Base-by-base conservation (phyloP, 2,329 filamentous ascomycete genomes). In the Mycosphaerelloides madeirae region DNA sequence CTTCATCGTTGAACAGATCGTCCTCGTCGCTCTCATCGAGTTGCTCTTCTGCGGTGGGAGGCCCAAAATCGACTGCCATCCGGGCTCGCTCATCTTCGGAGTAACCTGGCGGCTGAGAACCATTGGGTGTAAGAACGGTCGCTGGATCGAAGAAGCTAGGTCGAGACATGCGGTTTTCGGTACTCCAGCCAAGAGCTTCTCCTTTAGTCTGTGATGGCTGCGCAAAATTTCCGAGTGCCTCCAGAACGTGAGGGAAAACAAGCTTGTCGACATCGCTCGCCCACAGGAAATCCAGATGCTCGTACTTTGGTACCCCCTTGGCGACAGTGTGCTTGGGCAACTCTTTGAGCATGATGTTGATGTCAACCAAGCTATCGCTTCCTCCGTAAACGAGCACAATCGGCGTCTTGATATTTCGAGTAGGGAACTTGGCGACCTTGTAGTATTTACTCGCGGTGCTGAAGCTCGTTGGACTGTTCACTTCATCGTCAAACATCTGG, bases 401-500 rank as follows among this genome's bases (percentile, higher is more conserved):
- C 0, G 93, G 93, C 1, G 93, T 96, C 61, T 87, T 90, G 73
- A 98, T 98, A 63, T 98, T 98, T 53, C 87, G 84, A 0, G 93
- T 98, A 0, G 93, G 93, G 57, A 96, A 98, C 63, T 87, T 91
- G 57, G 93, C 89, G 5, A 96, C 90, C 64, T 96, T 96, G 65
- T 94, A 95, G 69, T 95, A 95, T 58, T 91, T 89, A 60, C 79
- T 83, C 42, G 78, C 78, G 3, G 81, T 81, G 16, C 78, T 79
- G 29, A 90, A 72, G 42, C 81, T 80, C 48, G 95, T 73, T 0
- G 84, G 84, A 20, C 84, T 83, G 45, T 89, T 85, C 1, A 93
- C 79, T 58, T 97, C 91, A 63, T 98, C 93, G 63, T 98, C 93
- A 66, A 90, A 97, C 87, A 98, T 96, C 67, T 98, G 93, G 66